Percentiles rank a stretch among this genome's conserved stretches.
phyloP scores from a whole-genome alignment of 805 yeast genomes.

The Pichia kluyveri region DNA sequence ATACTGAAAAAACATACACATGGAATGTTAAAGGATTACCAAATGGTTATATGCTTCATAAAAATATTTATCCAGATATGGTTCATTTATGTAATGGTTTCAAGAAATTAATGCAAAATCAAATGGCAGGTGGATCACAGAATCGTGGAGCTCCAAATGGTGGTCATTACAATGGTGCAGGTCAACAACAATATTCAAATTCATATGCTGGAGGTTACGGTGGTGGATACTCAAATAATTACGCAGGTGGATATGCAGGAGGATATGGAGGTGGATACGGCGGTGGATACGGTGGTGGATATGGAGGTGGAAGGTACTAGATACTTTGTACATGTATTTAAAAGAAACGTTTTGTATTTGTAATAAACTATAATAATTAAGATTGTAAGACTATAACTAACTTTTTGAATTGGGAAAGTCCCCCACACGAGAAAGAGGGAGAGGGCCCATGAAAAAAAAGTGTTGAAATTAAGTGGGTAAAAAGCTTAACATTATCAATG shows the following conservation, averaged over 20 bases:
- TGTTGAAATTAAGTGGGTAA: too few relatives aligned
- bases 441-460: too few relatives aligned
- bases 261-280: conserved; percentile 9
- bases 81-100: conserved; percentile 87
- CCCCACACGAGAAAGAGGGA: too few relatives aligned
- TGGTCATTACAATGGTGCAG: neutral
- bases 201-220: conserved; percentile 3
- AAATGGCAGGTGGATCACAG: conserved; percentile 14
- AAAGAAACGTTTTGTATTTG: neutral
- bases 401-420: neutral
- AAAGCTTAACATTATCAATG: neutral
- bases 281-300: conserved; percentile 5
- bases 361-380: neutral
- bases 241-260: conserved; percentile 7
- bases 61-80: conserved; percentile 83
- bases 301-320: conserved; percentile 2
- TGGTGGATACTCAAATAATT: conserved; percentile 1
- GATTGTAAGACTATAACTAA: neutral
- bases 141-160: neutral
- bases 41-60: conserved; percentile 72
- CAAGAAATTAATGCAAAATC: conserved; percentile 42
- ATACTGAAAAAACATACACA: conserved; percentile 55
- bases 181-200: neutral
- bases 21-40: conserved; percentile 93
- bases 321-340: neutral